Evolutionary conservation across 108 stramenopile species (phyloP).

Genomic region (Craspedostauros australis): DNA sequence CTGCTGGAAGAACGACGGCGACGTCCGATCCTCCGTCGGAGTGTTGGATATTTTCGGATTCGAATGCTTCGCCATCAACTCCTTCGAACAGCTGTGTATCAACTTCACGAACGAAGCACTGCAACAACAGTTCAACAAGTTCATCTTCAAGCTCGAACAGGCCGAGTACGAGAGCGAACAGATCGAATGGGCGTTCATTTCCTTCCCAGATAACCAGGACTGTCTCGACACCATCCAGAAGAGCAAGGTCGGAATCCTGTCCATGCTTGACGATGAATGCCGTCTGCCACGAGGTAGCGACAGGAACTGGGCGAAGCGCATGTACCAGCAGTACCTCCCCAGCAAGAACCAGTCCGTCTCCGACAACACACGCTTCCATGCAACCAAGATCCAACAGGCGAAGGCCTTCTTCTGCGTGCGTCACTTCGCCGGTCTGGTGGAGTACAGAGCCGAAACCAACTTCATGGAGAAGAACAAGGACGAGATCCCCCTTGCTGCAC

Average conservation of each 20-base stretch:
- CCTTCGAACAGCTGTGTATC: slow-evolving; percentile 99
- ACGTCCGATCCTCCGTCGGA: slow-evolving; percentile 79
- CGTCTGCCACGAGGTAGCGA: slow-evolving; percentile 78
- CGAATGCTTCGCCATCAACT: slow-evolving; percentile 96
- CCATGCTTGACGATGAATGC: slow-evolving; percentile 93
- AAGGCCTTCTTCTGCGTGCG: slow-evolving; percentile 77
- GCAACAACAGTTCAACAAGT: slow-evolving; percentile 99
- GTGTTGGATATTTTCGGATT: slow-evolving; percentile 99
- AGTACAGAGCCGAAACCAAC: slow-evolving; percentile 85
- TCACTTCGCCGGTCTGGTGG: slow-evolving; percentile 96
- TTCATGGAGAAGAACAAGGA: slow-evolving; percentile 99
- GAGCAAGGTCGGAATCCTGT: slow-evolving; percentile 82
- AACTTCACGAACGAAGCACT: slow-evolving; percentile 99
- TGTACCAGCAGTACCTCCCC: slow-evolving; percentile 77
- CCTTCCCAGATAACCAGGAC: slow-evolving; percentile 97
- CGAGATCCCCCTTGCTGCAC: slow-evolving; percentile 86
- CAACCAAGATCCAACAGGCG: slow-evolving; percentile 68
- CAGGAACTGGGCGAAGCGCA: slow-evolving; percentile 73
- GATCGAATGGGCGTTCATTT: slow-evolving; percentile 87
- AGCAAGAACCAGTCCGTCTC: slow-evolving; percentile 68
- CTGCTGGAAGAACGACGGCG: slow-evolving; percentile 71
- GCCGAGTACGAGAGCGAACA: slow-evolving; percentile 90
- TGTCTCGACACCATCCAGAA: slow-evolving; percentile 97
- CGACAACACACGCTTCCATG: slow-evolving; percentile 72
- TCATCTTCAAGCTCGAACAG: slow-evolving; percentile 99